Evolutionary conservation across 331 rosid genomes (phyloP), one percentile per base, ranked within the genome.

Genomic region (Rosa hybrid): DNA sequence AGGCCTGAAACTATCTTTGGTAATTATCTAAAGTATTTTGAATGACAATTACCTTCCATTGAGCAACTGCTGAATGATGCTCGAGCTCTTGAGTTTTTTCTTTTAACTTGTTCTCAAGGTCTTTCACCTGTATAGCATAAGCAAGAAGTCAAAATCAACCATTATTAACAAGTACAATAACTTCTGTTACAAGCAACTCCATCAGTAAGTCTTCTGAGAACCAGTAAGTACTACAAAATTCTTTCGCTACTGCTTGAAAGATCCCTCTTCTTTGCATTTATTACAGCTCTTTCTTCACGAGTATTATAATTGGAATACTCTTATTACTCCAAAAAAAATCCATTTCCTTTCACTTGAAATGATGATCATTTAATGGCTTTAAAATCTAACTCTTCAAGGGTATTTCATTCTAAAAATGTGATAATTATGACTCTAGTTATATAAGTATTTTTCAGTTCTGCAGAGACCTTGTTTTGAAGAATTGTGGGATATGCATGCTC

Each of bases 381-480:
- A 11, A 7, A 27, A 27, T 63, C 68, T 13, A 25, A 27, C 38
- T 63, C 34, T 59, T 59, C 65, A 59, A 21, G 65, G 34, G 20
- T 63, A 27, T 25, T 12, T 5, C 4, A 25, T 27, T 27, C 68
- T 63, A 63, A 1, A 63, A 1, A 1, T 9, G 12, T 10, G 30
- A 34, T 8, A 21, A 27, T 27, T 63, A 23, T 41, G 16, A 57
- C 56, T 45, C 12, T 54, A 79, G 75, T 50, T 74, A 18, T 23
- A 20, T 3, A 38, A 16, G 25, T 39, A 46, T 16, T 30, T 74
- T 74, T 74, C 12, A 63, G 68, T 63, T 63, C 20, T 23, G n/a
- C 21, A 75, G 46, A 81, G 80, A 92, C 97, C 94, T 88, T 87
- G 78, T 86, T 88, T 67, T 88, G 92, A 46, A 82, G 88, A 78